These are phyloP conservation scores for Euphrasia confusa DNA, from an alignment of 257 asterid species.

Conservation along the genomic window DNA sequence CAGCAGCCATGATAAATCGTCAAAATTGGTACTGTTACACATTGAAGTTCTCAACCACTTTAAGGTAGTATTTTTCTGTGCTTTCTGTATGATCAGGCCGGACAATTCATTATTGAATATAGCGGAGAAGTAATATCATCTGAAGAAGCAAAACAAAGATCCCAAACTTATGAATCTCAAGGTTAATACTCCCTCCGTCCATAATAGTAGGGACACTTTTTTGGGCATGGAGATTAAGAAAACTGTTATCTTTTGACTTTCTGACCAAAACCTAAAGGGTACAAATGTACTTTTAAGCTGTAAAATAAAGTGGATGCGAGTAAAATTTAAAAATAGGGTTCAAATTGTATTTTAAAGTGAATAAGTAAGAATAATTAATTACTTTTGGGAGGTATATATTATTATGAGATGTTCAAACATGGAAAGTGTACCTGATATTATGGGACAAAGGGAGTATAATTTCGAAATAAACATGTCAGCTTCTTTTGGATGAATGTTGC, in stretches of 20 bases:
- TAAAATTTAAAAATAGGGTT: no score
- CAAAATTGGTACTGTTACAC: conserved; percentile 10
- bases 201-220: no score
- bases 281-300: no score
- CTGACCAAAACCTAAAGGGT: no score
- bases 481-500: conserved; percentile 22
- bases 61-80: conserved; percentile 18
- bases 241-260: no score
- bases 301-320: no score
- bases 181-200: conserved; percentile 30
- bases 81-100: conserved; percentile 56
- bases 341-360: no score
- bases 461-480: conserved; percentile 14
- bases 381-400: no score
- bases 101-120: conserved; percentile 79
- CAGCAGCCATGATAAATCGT: conserved; percentile 17
- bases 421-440: no score
- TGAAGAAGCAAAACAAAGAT: conserved; percentile 60
- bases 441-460: conserved; percentile 14
- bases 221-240: no score
- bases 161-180: conserved; percentile 69
- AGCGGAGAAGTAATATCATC: conserved; percentile 88
- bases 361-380: no score
- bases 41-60: conserved; percentile 14
- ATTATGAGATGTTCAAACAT: no score